Conservation (phyloP, 164 flowering plant species). For the Warburgia ugandensis region DNA sequence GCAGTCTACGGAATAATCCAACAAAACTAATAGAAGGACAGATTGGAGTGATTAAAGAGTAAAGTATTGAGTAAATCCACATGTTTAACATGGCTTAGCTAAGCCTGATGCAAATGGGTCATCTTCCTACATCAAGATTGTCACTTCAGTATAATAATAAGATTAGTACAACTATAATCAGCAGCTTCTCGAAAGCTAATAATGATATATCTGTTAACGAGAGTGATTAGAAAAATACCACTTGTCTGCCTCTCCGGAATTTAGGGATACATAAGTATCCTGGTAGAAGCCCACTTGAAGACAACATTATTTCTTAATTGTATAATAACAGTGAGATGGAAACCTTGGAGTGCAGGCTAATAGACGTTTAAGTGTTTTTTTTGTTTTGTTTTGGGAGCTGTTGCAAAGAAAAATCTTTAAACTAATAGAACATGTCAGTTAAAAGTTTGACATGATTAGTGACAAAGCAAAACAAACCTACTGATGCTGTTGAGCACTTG, state of each 20-base stretch:
- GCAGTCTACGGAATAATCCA: too few species aligned
- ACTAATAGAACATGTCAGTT: too few species aligned
- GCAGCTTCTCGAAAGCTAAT: conserved; percentile 8
- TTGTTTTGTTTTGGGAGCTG: too few species aligned
- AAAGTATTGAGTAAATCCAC: too few species aligned
- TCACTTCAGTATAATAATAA: background rate
- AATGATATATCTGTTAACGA: conserved; percentile 21
- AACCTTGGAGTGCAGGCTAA: conserved; percentile 17
- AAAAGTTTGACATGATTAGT: too few species aligned
- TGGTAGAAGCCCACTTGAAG: conserved; percentile 9
- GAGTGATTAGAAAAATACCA: conserved; percentile 12
- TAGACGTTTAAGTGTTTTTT: conserved; percentile 15
- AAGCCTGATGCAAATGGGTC: background rate
- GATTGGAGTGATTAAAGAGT: too few species aligned
- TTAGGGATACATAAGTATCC: conserved; percentile 12
- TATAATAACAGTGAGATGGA: conserved; percentile 4
- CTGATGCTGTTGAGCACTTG: too few species aligned
- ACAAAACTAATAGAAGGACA: too few species aligned
- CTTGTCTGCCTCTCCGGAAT: conserved; percentile 19
- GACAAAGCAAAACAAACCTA: too few species aligned
- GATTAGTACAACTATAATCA: too few species aligned
- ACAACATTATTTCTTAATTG: conserved; percentile 1
- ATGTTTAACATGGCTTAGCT: background rate
- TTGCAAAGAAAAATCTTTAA: too few species aligned
- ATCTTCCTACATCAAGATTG: too few species aligned